Conservation (phyloP, 345 rosid genomes). For the Erysimum cheiranthoides region DNA sequence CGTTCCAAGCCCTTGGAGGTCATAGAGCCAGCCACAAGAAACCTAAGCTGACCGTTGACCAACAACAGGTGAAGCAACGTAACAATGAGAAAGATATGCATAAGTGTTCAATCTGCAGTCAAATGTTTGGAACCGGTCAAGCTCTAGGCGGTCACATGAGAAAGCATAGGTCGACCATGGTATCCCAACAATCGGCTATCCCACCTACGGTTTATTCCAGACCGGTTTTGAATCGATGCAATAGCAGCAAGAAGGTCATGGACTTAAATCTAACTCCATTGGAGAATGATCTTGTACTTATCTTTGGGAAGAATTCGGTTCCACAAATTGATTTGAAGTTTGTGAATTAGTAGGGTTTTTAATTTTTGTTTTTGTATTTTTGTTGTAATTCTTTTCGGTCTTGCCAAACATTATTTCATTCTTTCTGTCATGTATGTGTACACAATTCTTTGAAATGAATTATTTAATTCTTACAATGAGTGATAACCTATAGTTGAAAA, state of each 20-base stretch:
- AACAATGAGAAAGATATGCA: conserved; percentile 45
- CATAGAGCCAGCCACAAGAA: conserved; percentile 79
- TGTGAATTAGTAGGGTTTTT: conserved; percentile 14
- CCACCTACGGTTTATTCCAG: conserved; percentile 28
- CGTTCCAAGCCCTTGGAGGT: conserved; percentile 79
- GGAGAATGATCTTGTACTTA: conserved; percentile 62
- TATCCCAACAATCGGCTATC: background rate
- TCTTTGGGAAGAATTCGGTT: conserved; percentile 57
- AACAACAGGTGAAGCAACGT: conserved; percentile 30
- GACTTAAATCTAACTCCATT: conserved; percentile 78
- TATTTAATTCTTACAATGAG: background rate
- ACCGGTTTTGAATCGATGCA: conserved; percentile 55
- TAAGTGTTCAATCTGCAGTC: conserved; percentile 61
- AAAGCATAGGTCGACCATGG: conserved; percentile 49
- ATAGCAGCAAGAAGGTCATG: conserved; percentile 55
- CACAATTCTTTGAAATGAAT: background rate
- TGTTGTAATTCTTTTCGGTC: background rate
- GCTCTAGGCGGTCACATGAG: conserved; percentile 85
- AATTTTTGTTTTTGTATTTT: background rate
- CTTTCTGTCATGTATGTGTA: conserved; percentile 15
- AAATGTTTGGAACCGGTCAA: conserved; percentile 63
- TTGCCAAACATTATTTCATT: conserved; percentile 22
- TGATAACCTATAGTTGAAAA: background rate
- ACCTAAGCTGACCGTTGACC: conserved; percentile 45
- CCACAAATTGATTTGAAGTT: conserved; percentile 54